These are phyloP conservation scores for Clarkia xantiana DNA, from an alignment of 345 rosid genomes.

Conservation along the genomic window DNA sequence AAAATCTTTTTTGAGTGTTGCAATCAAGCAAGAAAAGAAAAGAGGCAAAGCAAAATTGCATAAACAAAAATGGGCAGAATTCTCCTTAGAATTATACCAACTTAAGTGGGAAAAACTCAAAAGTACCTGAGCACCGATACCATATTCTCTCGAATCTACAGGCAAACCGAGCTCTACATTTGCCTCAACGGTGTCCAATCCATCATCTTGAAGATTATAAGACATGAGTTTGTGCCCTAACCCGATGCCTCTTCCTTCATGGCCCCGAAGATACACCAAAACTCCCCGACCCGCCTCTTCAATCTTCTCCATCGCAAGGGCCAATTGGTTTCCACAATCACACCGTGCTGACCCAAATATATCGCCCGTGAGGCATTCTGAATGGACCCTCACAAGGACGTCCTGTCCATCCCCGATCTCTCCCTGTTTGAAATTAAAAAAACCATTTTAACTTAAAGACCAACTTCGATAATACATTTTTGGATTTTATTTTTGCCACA, in stretches of 20 bases:
- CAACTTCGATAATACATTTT: too few relatives aligned
- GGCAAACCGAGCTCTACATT: slow-evolving; percentile 82
- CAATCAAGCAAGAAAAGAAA: too few relatives aligned
- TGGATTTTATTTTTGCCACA: background rate
- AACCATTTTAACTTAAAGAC: too few relatives aligned
- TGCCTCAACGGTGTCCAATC: slow-evolving; percentile 81
- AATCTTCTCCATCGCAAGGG: slow-evolving; percentile 73
- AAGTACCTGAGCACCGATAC: slow-evolving; percentile 88
- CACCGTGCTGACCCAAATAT: slow-evolving; percentile 71
- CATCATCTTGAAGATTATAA: slow-evolving; percentile 74
- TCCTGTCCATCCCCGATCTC: slow-evolving; percentile 73
- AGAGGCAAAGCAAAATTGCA: too few relatives aligned
- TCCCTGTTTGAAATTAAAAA: slow-evolving; percentile 28
- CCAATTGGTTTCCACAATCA: slow-evolving; percentile 66
- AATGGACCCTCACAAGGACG: slow-evolving; percentile 69
- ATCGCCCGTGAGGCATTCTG: slow-evolving; percentile 73
- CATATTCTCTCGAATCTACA: slow-evolving; percentile 92
- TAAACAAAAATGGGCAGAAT: too few relatives aligned
- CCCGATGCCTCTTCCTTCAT: slow-evolving; percentile 87
- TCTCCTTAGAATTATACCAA: too few relatives aligned
- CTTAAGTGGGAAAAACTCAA: too few relatives aligned
- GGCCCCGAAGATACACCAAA: slow-evolving; percentile 68
- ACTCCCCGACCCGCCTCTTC: slow-evolving; percentile 62
- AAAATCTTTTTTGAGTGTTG: too few relatives aligned
- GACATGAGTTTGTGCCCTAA: slow-evolving; percentile 83